A percentile compares a stretch with the other conserved stretches of the same genome.
Conservation (phyloP, 805 yeast genomes). For the Sugiyamaella smithiae region DNA sequence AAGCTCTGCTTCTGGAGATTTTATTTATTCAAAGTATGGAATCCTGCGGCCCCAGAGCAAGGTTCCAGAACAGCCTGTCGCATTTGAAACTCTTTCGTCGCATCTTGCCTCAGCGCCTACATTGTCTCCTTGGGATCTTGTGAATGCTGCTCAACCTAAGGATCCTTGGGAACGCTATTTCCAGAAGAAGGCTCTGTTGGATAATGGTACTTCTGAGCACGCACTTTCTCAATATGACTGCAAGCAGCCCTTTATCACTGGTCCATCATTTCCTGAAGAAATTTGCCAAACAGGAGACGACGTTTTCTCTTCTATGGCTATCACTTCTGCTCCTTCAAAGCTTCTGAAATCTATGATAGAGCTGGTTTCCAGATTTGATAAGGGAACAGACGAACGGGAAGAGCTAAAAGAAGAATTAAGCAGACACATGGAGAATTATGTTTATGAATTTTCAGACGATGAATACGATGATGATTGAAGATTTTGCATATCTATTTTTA, state of each 20-base stretch:
- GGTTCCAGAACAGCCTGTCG: not conserved
- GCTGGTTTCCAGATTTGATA: constrained; percentile 17
- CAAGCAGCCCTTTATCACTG: constrained; percentile 18
- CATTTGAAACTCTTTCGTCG: not conserved
- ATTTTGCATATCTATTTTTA: not conserved
- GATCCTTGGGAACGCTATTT: constrained; percentile 13
- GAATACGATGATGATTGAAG: not conserved
- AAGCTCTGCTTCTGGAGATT: not conserved
- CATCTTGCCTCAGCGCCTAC: not conserved
- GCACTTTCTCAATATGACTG: constrained; percentile 17
- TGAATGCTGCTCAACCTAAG: not conserved
- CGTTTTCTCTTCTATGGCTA: constrained; percentile 17
- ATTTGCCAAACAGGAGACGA: constrained; percentile 11
- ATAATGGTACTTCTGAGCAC: constrained; percentile 17
- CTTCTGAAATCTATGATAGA: constrained; percentile 21
- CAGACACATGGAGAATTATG: not conserved
- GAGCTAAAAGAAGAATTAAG: constrained; percentile 24
- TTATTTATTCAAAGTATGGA: not conserved
- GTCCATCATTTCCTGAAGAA: constrained; percentile 20
- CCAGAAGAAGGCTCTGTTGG: constrained; percentile 12
- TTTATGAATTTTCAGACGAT: not conserved
- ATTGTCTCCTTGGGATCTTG: constrained; percentile 11
- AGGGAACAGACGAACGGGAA: constrained; percentile 25
- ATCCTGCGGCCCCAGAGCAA: constrained; percentile 1
- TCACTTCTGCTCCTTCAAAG: constrained; percentile 21